Conservation (phyloP, 805 yeast species). For the Kuraishia hungarica region DNA sequence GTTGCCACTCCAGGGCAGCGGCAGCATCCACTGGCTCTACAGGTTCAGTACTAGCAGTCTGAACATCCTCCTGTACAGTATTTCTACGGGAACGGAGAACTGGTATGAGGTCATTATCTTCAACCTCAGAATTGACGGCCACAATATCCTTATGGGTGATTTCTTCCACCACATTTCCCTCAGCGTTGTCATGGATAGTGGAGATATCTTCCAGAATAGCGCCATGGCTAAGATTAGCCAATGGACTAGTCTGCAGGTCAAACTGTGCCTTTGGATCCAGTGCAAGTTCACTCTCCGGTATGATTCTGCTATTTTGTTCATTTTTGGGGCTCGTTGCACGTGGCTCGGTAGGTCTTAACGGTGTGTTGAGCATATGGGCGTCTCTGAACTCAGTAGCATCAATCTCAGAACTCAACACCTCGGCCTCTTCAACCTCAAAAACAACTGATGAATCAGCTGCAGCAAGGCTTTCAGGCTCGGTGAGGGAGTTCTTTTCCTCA, state of each 20-base stretch:
- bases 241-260: conserved; percentile 16
- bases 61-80: not conserved
- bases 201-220: conserved; percentile 8
- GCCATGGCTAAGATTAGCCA: conserved; percentile 22
- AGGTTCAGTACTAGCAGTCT: not conserved
- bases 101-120: not conserved
- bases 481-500: not conserved
- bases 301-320: conserved; percentile 16
- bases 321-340: conserved; percentile 20
- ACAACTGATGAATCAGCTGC: not conserved
- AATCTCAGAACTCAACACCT: not conserved
- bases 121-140: not conserved
- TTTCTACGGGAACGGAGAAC: not conserved
- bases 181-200: not conserved
- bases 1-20: not conserved
- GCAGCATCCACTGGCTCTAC: too few relatives aligned
- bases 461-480: not conserved
- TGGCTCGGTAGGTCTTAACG: conserved; percentile 21
- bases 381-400: not conserved
- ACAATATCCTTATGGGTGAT: not conserved
- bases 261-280: conserved; percentile 8
- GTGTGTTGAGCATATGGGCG: conserved; percentile 7
- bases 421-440: not conserved
- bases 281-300: conserved; percentile 11
- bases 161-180: not conserved